Evolutionary conservation across 2,329 filamentous ascomycete species (phyloP), one percentile per base, ranked within the genome.

Genomic region (Colletotrichum sp.): DNA sequence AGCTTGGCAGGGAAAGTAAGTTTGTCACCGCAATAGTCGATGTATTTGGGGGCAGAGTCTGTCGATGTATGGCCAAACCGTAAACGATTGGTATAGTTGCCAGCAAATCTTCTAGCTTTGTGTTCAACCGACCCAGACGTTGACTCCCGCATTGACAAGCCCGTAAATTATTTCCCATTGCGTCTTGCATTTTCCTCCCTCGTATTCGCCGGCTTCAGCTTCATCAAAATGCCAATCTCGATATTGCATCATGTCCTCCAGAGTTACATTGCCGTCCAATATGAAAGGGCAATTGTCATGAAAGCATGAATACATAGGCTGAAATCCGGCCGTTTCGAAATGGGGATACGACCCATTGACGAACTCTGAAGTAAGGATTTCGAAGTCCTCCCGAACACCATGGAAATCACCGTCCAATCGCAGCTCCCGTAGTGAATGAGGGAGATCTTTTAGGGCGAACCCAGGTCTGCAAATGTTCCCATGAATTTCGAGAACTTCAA

Each of bases 81-180:
- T 3, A 21, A 24, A 21, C 3, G 2, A 21, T 4, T 21, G 43
- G 5, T 1, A 21, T 52, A 13, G 10, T 21, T 21, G n/a, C 6
- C 0, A 1, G n/a, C 0, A 21, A 52, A 13, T 13, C 1, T 52
- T 13, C 10, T 1, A 24, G 10, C 10, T 21, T 21, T 21, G 10
- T 52, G n/a, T 4, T 52, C 10, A 52, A 30, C 7, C 55, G 12
- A 58, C 55, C 55, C 55, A 58, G 24, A 58, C 24, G 12, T 58
- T 16, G 8, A 58, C 26, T 58, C 55, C 55, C 2, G 24, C 55
- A 16, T 18, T 58, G 9, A 58, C 5, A 30, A 58, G 55, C 8
- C 26, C 55, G 8, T 16, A 30, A 2, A 58, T 30, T 13, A 58
- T 58, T 10, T 58, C 55, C 55, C 55, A 58, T 26, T 58, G 55